Evolutionary conservation across 2,329 filamentous ascomycete genomes (phyloP), one percentile per base, ranked within the genome.

Genomic region (Phialophora verrucosa): DNA sequence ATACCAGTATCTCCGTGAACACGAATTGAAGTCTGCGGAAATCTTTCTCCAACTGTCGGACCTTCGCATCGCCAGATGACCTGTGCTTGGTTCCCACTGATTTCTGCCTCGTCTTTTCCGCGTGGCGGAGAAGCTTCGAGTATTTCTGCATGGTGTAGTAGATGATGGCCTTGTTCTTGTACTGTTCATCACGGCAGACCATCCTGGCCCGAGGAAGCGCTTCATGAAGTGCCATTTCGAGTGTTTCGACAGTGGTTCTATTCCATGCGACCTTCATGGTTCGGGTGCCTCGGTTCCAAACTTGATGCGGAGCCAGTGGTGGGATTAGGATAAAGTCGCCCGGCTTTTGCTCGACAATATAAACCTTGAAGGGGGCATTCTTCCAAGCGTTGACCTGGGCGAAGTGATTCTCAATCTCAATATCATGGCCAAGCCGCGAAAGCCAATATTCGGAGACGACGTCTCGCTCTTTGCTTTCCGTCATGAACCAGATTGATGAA

Each of bases 221-320:
- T 80, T 98, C 95, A 66, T 88, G 85, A 23, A 98, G 78, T 0
- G 94, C 95, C 76, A 96, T 83, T 70, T 94, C 90, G 3, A 99
- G 84, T 0, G 95, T 98, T 74, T 98, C 93, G 1, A 91, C 90
- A 0, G 93, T 97, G 0, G 92, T 97, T 29, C 95, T 87, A 76
- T 99, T 99, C 95, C 95, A 99, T 0, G 95, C 95, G 7, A 96
- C 93, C 76, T 99, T 99, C 86, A 98, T 92, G 0, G 95, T 99
- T 53, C 93, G 85, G 1, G 94, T 97, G 23, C 95, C 95, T 57
- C 94, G 88, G 75, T 99, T 99, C 95, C 95, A 99, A 10, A 99
- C 95, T 76, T 99, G 95, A 77, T 99, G 95, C 0, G 94, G 93
- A 3, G 95, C 95, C 20, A 98, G 81, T 4, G 95, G 93, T 17